These are phyloP conservation scores for Paramicrosporidium saccamoebae DNA, from an alignment of 371 early-diverging fungal species.

Conservation along the genomic window DNA sequence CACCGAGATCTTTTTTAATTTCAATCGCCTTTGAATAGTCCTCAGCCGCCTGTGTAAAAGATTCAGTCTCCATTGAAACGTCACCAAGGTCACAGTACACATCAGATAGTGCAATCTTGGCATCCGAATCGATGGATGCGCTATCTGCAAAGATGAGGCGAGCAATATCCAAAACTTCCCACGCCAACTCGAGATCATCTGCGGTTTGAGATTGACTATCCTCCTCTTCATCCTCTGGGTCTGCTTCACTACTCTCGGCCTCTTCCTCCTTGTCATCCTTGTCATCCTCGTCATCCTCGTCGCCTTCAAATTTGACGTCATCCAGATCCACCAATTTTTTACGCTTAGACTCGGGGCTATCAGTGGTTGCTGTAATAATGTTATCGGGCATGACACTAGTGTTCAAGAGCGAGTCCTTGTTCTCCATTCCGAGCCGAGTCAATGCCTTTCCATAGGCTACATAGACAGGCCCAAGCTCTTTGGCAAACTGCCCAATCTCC, in stretches of 20 bases:
- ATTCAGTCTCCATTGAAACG: conserved; percentile 52
- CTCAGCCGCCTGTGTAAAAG: conserved; percentile 35
- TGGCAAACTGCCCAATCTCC: too few species aligned
- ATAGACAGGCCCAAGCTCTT: too few species aligned
- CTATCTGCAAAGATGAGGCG: conserved; percentile 33
- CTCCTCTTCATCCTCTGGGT: conserved; percentile 9
- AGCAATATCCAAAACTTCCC: conserved; percentile 52
- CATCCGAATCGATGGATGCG: conserved; percentile 14
- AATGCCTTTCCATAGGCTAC: too few species aligned
- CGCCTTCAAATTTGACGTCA: conserved; percentile 7
- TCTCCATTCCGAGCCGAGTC: too few species aligned
- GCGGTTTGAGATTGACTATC: too few species aligned
- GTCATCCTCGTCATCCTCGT: conserved; percentile 11
- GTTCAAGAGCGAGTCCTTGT: too few species aligned
- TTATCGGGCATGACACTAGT: too few species aligned
- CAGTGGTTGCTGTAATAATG: too few species aligned
- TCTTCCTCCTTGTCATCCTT: conserved; percentile 8
- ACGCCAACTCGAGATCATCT: conserved; percentile 55
- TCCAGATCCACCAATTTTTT: too few species aligned
- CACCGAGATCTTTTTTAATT: conserved; percentile 16
- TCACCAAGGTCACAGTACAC: conserved; percentile 36
- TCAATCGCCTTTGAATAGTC: conserved; percentile 30
- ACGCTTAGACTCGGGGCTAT: too few species aligned
- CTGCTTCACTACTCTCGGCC: conserved; percentile 3
- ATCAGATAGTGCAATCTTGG: conserved; percentile 22